These are phyloP conservation scores for Colletotrichum nymphaeae DNA, from an alignment of 2,329 filamentous ascomycete species.

Conservation along the genomic window DNA sequence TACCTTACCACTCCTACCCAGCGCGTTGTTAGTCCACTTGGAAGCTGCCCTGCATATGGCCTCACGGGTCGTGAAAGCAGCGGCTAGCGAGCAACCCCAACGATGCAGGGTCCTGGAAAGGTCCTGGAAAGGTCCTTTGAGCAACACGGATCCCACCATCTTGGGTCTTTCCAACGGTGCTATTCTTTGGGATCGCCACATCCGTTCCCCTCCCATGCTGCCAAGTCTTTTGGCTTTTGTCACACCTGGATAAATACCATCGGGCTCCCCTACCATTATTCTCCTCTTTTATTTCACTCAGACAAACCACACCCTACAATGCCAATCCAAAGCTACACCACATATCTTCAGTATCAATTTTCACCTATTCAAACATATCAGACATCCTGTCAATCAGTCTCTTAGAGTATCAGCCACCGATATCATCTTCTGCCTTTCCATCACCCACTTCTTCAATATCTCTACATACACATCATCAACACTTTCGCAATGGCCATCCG, in stretches of 20 bases:
- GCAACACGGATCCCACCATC: constrained; percentile 19
- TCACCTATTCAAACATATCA: background rate
- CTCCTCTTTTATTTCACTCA: background rate
- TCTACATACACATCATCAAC: background rate
- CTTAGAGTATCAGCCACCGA: background rate
- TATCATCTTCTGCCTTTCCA: background rate
- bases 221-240: background rate
- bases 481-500: constrained; percentile 52
- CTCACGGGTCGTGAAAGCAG: background rate
- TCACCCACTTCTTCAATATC: background rate
- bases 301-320: background rate
- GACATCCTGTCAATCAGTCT: background rate
- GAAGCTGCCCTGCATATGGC: background rate
- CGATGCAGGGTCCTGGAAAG: background rate
- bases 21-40: background rate
- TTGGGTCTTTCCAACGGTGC: constrained; percentile 24
- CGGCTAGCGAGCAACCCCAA: background rate
- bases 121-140: constrained; percentile 10
- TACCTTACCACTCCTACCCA: background rate
- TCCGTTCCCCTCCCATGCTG: constrained; percentile 8
- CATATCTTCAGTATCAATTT: background rate
- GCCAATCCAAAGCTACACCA: background rate
- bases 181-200: constrained; percentile 23
- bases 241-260: constrained; percentile 22
- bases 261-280: background rate